Conservation (phyloP, 139 green algal genomes). For the Zygnema cylindricum region DNA sequence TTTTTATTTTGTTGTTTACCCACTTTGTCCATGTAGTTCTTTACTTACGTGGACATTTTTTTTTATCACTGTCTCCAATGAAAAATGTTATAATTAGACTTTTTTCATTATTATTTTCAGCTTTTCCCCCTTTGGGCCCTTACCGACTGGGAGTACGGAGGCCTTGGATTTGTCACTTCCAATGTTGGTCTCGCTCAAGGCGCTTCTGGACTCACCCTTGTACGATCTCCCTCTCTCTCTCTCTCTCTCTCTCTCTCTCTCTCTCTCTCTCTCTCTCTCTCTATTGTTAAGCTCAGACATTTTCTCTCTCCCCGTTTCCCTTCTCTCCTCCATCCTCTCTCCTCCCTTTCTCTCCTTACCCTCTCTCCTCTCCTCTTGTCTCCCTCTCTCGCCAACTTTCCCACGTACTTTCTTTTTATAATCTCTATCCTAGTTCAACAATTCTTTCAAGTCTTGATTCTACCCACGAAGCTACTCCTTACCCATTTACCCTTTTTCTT, state of each 20-base stretch:
- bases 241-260: neutral
- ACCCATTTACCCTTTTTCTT: no score
- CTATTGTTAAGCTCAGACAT: no score
- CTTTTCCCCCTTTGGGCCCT: conserved; percentile 13
- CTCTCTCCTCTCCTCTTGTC: no score
- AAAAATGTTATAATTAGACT: neutral
- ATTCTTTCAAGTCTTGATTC: no score
- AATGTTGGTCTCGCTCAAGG: conserved; percentile 8
- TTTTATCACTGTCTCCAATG: neutral
- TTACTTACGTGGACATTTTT: neutral
- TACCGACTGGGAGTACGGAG: neutral
- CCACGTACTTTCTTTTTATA: no score
- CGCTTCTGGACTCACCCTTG: neutral
- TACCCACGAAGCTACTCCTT: no score
- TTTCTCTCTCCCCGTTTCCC: no score
- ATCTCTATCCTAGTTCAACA: no score
- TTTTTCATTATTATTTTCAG: conserved; percentile 1
- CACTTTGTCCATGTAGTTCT: neutral
- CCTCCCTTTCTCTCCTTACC: no score
- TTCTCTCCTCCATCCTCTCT: no score
- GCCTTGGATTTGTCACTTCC: neutral
- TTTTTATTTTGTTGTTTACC: neutral
- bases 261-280: no score
- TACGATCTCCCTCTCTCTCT: neutral
- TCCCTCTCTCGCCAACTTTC: no score